Percentiles rank a stretch among this genome's conserved stretches.
Evolutionary conservation across 345 rosid species (phyloP).

Genomic region (Hibiscus syriacus): DNA sequence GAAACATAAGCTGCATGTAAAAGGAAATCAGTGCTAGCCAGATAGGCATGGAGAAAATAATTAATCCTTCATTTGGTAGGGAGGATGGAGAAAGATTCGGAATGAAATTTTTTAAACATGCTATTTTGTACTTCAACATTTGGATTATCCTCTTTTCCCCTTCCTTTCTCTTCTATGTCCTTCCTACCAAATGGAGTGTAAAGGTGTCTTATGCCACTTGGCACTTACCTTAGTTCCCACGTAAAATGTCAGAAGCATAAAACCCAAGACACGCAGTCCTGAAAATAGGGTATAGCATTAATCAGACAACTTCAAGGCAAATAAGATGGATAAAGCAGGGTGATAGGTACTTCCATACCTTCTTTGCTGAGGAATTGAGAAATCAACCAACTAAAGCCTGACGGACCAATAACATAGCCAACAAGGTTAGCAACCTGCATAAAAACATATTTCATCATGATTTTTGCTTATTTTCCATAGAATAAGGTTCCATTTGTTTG

Average conservation of each 20-base stretch:
- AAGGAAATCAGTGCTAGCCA: neutral
- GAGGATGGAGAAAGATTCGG: neutral
- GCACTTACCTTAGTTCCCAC: slow-evolving; percentile 69
- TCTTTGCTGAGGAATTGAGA: slow-evolving; percentile 53
- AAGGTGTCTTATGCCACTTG: neutral
- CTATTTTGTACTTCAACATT: neutral
- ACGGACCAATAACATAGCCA: slow-evolving; percentile 88
- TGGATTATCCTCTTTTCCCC: too few species aligned
- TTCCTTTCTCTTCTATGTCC: too few species aligned
- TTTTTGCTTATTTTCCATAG: neutral
- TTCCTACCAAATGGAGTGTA: neutral
- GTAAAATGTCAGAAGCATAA: slow-evolving; percentile 61
- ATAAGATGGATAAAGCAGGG: neutral
- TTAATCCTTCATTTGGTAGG: neutral
- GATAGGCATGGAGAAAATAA: neutral
- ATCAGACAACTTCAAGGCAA: neutral
- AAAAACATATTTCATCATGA: neutral
- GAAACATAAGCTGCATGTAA: slow-evolving; percentile 63
- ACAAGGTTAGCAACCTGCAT: slow-evolving; percentile 83
- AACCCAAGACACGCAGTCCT: slow-evolving; percentile 60
- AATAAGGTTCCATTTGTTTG: neutral
- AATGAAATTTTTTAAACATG: neutral
- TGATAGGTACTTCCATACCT: slow-evolving; percentile 35
- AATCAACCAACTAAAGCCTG: slow-evolving; percentile 64
- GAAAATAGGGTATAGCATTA: slow-evolving; percentile 5